Conservation (phyloP, 1,284 basidiomycete genomes). For the Pyrrhoderma noxium region DNA sequence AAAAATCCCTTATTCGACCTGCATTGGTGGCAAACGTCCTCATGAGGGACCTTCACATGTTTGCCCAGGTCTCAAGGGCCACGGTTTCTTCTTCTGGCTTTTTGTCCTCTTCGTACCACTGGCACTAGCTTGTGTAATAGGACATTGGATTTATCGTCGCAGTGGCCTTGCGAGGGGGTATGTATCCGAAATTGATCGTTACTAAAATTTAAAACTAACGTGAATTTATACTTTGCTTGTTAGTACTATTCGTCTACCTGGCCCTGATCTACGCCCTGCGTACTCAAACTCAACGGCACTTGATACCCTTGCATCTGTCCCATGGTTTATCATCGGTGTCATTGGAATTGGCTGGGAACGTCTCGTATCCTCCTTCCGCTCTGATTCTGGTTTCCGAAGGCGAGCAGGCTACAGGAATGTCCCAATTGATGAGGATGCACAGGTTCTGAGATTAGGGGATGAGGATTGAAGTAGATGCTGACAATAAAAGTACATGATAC, state of each 20-base stretch:
- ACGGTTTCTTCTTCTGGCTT: slow-evolving; percentile 77
- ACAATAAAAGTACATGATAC: no score
- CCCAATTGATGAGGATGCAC: slow-evolving; percentile 84
- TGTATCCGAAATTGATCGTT: slow-evolving; percentile 26
- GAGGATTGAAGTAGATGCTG: slow-evolving; percentile 45
- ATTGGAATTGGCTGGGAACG: slow-evolving; percentile 68
- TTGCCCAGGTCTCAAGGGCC: slow-evolving; percentile 72
- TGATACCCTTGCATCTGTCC: slow-evolving; percentile 73
- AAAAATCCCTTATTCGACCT: slow-evolving; percentile 81
- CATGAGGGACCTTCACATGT: slow-evolving; percentile 67
- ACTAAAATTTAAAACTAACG: slow-evolving; percentile 2
- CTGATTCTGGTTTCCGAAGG: slow-evolving; percentile 37
- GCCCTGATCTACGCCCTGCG: slow-evolving; percentile 39
- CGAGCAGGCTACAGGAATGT: slow-evolving; percentile 74
- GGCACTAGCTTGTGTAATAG: slow-evolving; percentile 63
- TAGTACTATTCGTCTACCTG: slow-evolving; percentile 77
- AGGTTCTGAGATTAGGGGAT: slow-evolving; percentile 74
- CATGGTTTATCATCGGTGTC: slow-evolving; percentile 80
- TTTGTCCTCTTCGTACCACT: slow-evolving; percentile 71
- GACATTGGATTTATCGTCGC: slow-evolving; percentile 72
- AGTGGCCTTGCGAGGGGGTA: slow-evolving; percentile 68
- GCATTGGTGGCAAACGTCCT: slow-evolving; percentile 65
- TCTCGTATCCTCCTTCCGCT: slow-evolving; percentile 39
- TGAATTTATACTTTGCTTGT: slow-evolving; percentile 8
- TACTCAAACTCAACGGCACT: slow-evolving; percentile 44